phyloP scores from a whole-genome alignment of 345 rosid genomes.

The Syzygium oleosum region DNA sequence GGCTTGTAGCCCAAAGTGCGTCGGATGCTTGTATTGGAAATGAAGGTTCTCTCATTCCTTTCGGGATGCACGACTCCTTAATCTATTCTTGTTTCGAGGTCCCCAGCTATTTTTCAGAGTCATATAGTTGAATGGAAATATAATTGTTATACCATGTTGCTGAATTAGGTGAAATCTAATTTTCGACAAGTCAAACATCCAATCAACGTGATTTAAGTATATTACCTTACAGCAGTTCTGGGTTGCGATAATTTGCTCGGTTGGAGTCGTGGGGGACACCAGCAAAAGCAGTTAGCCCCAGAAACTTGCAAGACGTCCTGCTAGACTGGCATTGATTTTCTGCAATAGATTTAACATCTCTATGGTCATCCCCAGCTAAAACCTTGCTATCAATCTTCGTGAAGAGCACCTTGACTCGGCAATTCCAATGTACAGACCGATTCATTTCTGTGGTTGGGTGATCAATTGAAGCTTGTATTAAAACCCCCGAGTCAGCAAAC shows the following conservation, averaged over 20 bases:
- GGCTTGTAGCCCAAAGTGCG: slow-evolving; percentile 3
- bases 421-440: not conserved
- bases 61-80: not conserved
- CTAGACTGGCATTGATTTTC: not conserved
- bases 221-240: not conserved
- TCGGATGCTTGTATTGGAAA: slow-evolving; percentile 42
- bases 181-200: not conserved
- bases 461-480: not conserved
- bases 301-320: not conserved
- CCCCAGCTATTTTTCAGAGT: not conserved
- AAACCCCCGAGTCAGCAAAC: not conserved
- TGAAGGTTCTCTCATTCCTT: slow-evolving; percentile 6
- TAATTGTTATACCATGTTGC: not conserved
- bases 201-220: not conserved
- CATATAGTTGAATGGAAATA: not conserved
- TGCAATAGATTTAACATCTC: not conserved
- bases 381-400: not conserved
- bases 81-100: not conserved
- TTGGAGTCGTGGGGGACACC: not conserved
- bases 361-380: not conserved
- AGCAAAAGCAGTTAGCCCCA: not conserved
- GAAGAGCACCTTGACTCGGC: not conserved
- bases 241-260: not conserved
- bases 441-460: not conserved
- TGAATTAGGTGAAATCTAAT: not conserved